Base-by-base conservation (phyloP, 352 stramenopile species). In the Phytopythium delawarense region DNA sequence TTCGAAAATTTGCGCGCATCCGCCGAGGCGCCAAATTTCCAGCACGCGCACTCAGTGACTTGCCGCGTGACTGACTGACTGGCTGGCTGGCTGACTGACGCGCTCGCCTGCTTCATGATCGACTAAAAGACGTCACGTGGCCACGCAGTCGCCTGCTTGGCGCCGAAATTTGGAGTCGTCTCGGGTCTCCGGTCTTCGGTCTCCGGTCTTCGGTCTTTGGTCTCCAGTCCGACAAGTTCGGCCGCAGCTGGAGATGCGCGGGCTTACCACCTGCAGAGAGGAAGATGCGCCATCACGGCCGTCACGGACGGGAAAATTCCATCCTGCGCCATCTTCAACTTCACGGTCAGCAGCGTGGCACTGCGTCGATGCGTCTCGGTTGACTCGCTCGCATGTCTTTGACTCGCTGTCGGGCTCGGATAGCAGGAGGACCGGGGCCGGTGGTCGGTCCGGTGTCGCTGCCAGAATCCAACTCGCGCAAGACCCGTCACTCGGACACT, bases 391-490 rank as follows among this genome's bases (percentile, higher is more conserved):
- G 44, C 44, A 8, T 50, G 44, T 50, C 44, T 50, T 50, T 30
- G 25, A 30, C 25, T 30, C 25, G 25, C 25, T 50, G 44, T 16
- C n/a, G n/a, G 15, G 44, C 8, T 50, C 44, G n/a, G 20, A 30
- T 28, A 6, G 6, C n/a, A 6, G 42, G 12, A 25, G 18, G 20
- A 2, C 5, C 16, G 13, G 0, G 39, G 42, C 42, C 42, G 40
- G 13, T 25, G 11, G 20, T 1, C 18, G 9, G 7, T 48, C 42
- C 42, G 42, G 42, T 48, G 18, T 48, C 42, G 18, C 42, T 48
- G 13, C 16, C 50, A 57, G 30, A 57, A 57, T 57, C 30, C 5
- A 57, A 57, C n/a, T 39, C 50, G 50, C n/a, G 13, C 4, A 57
- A 30, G 18, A 32, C 50, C 37, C 32, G 50, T 57, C 30, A 2